A percentile compares a stretch with the other conserved stretches of the same genome.
phyloP scores from a whole-genome alignment of 2,329 filamentous ascomycete species.

The Fonsecaea nubica region DNA sequence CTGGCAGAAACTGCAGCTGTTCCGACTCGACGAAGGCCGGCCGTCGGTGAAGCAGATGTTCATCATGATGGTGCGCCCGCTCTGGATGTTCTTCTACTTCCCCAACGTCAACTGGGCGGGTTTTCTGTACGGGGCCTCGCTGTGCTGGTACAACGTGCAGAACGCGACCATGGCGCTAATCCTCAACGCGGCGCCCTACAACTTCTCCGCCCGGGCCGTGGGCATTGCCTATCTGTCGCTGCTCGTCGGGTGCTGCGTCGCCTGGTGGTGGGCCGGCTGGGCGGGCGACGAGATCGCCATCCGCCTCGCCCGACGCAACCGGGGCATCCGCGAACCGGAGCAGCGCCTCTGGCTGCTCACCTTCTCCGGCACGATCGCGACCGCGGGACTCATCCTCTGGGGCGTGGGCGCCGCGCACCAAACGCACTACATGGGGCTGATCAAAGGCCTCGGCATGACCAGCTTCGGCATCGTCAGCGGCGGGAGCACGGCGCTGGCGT shows the following conservation, averaged over 20 bases:
- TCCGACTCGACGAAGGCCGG: constrained; percentile 14
- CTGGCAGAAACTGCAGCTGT: constrained; percentile 24
- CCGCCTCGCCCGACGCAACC: constrained; percentile 34
- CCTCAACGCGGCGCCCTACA: constrained; percentile 42
- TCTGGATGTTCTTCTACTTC: constrained; percentile 42
- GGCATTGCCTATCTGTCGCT: constrained; percentile 42
- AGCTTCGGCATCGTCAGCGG: constrained; percentile 49
- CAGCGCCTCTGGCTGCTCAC: constrained; percentile 40
- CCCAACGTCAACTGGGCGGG: constrained; percentile 50
- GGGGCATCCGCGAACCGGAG: constrained; percentile 42
- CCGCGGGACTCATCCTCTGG: constrained; percentile 57
- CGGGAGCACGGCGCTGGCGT: constrained; percentile 52
- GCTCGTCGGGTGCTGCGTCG: constrained; percentile 39
- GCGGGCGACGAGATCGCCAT: constrained; percentile 40
- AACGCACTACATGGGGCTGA: constrained; percentile 57
- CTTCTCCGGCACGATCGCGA: constrained; percentile 51
- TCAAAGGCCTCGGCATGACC: constrained; percentile 48
- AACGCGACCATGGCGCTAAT: constrained; percentile 44
- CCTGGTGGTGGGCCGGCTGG: constrained; percentile 35
- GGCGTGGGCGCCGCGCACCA: constrained; percentile 59
- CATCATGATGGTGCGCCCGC: constrained; percentile 33
- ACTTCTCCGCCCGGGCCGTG: constrained; percentile 41
- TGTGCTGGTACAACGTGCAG: constrained; percentile 45
- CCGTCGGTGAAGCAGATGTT: constrained; percentile 23
- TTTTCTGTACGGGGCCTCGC: constrained; percentile 48